These are phyloP conservation scores for Magnusiomyces tetraspermus DNA, from an alignment of 1,139 yeast genomes.

Conservation along the genomic window DNA sequence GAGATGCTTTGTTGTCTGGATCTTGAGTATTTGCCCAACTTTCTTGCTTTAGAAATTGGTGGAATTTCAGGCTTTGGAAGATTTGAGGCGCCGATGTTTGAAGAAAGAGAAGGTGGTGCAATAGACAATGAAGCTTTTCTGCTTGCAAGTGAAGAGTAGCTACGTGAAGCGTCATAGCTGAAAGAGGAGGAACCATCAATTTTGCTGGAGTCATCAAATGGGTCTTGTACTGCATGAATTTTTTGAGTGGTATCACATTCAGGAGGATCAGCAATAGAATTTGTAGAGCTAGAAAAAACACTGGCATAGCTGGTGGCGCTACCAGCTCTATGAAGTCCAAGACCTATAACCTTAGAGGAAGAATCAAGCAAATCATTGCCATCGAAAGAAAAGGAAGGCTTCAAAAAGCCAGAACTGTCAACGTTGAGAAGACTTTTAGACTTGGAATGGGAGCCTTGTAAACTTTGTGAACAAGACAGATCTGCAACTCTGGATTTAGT, in stretches of 20 bases:
- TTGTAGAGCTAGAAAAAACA: not conserved
- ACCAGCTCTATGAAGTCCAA: not conserved
- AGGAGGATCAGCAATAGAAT: not conserved
- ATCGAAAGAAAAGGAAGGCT: not conserved
- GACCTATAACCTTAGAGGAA: not conserved
- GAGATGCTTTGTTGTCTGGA: too few species aligned
- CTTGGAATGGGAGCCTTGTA: not conserved
- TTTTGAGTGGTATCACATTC: not conserved
- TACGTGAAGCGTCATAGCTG: too few species aligned
- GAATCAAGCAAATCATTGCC: not conserved
- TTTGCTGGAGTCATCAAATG: not conserved
- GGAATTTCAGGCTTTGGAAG: too few species aligned
- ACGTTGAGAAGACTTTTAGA: not conserved
- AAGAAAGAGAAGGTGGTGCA: too few species aligned
- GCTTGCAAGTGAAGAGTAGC: too few species aligned
- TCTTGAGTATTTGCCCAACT: too few species aligned
- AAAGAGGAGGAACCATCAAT: not conserved
- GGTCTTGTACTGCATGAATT: too few species aligned
- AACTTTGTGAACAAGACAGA: not conserved
- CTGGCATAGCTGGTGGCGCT: not conserved
- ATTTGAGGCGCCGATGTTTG: too few species aligned
- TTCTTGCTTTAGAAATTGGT: too few species aligned
- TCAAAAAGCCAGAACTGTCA: not conserved
- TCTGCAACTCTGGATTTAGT: too few species aligned
- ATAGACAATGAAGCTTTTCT: too few species aligned